Evolutionary conservation across 1,139 yeast genomes (phyloP).

Genomic region (Saccharomycopsis hybrid): DNA sequence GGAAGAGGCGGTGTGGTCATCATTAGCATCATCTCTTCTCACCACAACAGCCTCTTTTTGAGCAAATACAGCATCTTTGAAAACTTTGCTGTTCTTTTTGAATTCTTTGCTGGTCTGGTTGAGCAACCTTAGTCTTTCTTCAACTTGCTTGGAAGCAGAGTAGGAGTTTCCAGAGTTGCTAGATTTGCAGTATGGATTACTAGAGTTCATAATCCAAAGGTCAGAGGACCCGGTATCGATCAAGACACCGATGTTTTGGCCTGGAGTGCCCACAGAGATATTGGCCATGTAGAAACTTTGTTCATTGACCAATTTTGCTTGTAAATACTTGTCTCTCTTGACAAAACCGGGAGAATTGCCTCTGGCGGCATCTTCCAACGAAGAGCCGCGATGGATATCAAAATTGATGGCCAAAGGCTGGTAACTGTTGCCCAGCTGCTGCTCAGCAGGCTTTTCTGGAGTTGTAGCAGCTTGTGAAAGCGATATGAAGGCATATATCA

Average conservation of each 20-base stretch:
- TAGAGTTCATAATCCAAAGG: constrained; percentile 38
- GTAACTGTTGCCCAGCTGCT: background rate
- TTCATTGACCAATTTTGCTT: constrained; percentile 9
- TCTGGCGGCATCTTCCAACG: background rate
- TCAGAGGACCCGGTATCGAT: constrained; percentile 53
- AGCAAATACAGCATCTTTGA: background rate
- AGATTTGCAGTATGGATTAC: constrained; percentile 28
- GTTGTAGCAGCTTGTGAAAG: background rate
- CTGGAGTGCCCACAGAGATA: constrained; percentile 42
- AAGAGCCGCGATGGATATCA: constrained; percentile 13
- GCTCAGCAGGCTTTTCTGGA: background rate
- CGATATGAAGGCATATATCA: background rate
- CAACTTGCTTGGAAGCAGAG: background rate
- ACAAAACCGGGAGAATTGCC: constrained; percentile 3
- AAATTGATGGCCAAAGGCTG: constrained; percentile 9
- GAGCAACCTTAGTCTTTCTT: constrained; percentile 1
- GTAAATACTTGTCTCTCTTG: constrained; percentile 8
- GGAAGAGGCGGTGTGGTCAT: background rate
- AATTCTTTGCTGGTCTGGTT: constrained; percentile 6
- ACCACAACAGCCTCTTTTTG: background rate
- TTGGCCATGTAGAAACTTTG: constrained; percentile 32
- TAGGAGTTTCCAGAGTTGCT: constrained; percentile 3
- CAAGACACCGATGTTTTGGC: constrained; percentile 36
- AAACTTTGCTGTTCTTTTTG: background rate
- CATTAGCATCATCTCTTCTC: background rate